These are phyloP conservation scores for Thelonectria discophora DNA, from an alignment of 2,329 filamentous ascomycete species.

Conservation along the genomic window DNA sequence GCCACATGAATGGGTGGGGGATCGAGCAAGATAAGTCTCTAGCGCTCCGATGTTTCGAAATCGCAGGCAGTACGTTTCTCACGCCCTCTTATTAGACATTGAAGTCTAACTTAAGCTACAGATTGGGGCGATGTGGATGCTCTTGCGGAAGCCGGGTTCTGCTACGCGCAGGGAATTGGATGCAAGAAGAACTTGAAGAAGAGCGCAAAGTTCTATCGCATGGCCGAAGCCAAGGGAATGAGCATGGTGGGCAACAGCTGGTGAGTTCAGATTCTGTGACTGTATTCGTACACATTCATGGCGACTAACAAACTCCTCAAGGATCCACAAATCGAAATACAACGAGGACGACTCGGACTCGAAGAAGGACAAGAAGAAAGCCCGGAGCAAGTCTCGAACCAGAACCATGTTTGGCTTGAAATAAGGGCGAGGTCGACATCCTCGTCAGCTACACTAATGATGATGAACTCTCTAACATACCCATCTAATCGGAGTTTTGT, in stretches of 20 bases:
- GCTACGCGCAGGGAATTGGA: conserved; percentile 91
- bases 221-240: conserved; percentile 92
- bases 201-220: conserved; percentile 88
- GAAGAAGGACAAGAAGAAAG: conserved; percentile 67
- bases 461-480: conserved; percentile 45
- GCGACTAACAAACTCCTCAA: conserved; percentile 48
- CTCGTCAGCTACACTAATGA: conserved; percentile 39
- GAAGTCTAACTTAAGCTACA: conserved; percentile 48
- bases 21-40: conserved; percentile 91
- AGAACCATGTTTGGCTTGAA: conserved; percentile 74
- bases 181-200: conserved; percentile 97
- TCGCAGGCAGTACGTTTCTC: conserved; percentile 76
- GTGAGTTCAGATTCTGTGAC: conserved; percentile 63
- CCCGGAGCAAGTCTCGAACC: conserved; percentile 78
- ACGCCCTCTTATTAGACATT: background rate
- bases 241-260: conserved; percentile 99
- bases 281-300: background rate
- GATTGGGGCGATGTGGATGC: conserved; percentile 96
- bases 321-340: conserved; percentile 98
- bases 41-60: conserved; percentile 93
- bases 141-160: conserved; percentile 92
- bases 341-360: conserved; percentile 66
- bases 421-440: conserved; percentile 25
- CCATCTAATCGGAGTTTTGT: conserved; percentile 49
- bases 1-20: conserved; percentile 98